These are phyloP conservation scores for Penicillium janthinellum DNA, from an alignment of 2,329 filamentous ascomycete species.

Conservation along the genomic window DNA sequence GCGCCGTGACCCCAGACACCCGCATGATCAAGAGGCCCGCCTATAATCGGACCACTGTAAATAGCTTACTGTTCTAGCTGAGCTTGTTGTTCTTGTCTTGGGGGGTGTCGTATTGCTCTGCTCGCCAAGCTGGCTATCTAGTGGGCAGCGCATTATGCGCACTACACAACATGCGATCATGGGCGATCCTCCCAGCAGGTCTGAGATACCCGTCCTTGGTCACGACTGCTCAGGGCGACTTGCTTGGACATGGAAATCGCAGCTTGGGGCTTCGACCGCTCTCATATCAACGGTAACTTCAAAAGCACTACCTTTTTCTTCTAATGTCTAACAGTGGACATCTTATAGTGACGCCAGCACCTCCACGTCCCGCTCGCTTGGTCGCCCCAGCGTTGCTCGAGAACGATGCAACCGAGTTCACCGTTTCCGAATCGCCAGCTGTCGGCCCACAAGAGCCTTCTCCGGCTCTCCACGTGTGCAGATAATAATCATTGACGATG, in stretches of 20 bases:
- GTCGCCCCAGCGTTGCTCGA: background rate
- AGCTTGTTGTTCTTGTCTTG: background rate
- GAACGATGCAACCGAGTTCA: background rate
- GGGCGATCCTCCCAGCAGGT: slow-evolving; percentile 23
- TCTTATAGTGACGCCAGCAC: background rate
- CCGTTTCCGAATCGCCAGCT: background rate
- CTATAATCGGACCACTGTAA: background rate
- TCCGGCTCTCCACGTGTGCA: slow-evolving; percentile 4
- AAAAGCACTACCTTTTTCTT: background rate
- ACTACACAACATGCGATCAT: slow-evolving; percentile 25
- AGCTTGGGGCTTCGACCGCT: background rate
- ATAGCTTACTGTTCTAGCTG: background rate
- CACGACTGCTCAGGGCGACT: slow-evolving; percentile 6
- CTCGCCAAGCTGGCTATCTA: background rate
- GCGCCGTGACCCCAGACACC: background rate
- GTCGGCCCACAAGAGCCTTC: slow-evolving; percentile 2
- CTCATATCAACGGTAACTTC: slow-evolving; percentile 4
- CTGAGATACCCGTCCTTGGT: slow-evolving; percentile 19
- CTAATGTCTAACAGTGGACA: background rate
- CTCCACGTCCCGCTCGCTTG: background rate
- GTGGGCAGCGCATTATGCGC: slow-evolving; percentile 22
- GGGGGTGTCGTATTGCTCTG: background rate
- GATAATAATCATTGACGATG: slow-evolving; percentile 13
- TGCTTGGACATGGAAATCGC: background rate
- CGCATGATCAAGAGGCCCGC: background rate